phyloP scores from a whole-genome alignment of 2,329 filamentous ascomycete genomes.

The Penicillium sp. region DNA sequence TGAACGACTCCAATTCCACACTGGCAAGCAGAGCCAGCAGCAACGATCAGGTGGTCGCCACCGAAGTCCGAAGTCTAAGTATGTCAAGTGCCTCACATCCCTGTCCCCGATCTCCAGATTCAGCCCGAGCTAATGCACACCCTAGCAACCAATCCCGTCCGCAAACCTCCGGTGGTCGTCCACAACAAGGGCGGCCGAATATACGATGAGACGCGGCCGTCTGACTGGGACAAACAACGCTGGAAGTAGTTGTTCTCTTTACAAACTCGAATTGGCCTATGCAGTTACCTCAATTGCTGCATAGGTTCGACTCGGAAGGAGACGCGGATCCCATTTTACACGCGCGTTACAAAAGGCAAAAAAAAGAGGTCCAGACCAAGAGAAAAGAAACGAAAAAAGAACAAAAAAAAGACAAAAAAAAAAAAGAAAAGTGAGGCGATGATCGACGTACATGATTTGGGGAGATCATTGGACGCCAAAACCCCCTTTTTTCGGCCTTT shows the following conservation, averaged over 20 bases:
- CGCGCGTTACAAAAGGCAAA: conserved; percentile 13
- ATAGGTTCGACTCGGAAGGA: neutral
- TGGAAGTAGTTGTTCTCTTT: conserved; percentile 33
- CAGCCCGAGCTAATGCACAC: conserved; percentile 24
- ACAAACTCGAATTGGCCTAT: neutral
- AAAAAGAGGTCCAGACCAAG: neutral
- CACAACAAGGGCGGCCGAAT: conserved; percentile 40
- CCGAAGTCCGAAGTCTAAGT: conserved; percentile 37
- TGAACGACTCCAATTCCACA: conserved; percentile 40
- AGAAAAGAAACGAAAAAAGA: neutral
- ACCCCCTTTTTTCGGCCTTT: conserved; percentile 8
- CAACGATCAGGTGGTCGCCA: conserved; percentile 30
- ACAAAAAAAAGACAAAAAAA: neutral
- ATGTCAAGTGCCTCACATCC: conserved; percentile 18
- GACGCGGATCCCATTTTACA: conserved; percentile 14
- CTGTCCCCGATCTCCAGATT: conserved; percentile 26
- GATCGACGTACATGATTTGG: conserved; percentile 6
- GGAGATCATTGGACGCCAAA: conserved; percentile 6
- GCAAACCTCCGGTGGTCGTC: conserved; percentile 36
- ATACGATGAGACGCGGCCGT: conserved; percentile 39
- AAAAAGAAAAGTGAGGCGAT: conserved; percentile 19
- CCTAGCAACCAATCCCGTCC: conserved; percentile 30
- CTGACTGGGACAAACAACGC: conserved; percentile 42
- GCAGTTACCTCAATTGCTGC: neutral
- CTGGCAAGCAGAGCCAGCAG: conserved; percentile 34